phyloP scores from a whole-genome alignment of 768 basidiomycete species.

The Leucocoprinus leucothites region DNA sequence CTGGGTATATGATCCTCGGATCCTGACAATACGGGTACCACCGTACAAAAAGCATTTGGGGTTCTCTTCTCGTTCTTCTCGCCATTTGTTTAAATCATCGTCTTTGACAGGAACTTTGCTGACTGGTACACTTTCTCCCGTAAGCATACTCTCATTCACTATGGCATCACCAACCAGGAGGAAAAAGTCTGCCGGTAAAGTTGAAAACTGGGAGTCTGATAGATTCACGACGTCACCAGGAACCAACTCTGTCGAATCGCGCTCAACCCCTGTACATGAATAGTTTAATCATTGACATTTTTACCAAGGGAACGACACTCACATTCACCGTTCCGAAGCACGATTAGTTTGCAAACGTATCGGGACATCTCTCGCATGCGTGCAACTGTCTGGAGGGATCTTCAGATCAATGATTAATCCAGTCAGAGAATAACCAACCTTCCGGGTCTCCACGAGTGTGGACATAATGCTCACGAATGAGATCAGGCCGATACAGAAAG shows the following conservation, averaged over 20 bases:
- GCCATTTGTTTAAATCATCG: conserved; percentile 71
- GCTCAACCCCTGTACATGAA: conserved; percentile 54
- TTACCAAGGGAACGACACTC: conserved; percentile 23
- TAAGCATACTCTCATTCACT: conserved; percentile 98
- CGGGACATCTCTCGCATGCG: conserved; percentile 97
- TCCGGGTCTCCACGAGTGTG: conserved; percentile 89
- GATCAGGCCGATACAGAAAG: conserved; percentile 93
- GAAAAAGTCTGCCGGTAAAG: conserved; percentile 88
- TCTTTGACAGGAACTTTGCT: conserved; percentile 86
- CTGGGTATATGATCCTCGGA: conserved; percentile 58
- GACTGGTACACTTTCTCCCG: conserved; percentile 97
- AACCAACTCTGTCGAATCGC: conserved; percentile 77
- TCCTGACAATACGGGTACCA: conserved; percentile 87
- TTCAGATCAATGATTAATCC: conserved; percentile 5
- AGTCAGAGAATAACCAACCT: conserved; percentile 44
- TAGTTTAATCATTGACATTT: conserved; percentile 3
- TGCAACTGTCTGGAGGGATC: conserved; percentile 64
- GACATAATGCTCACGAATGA: conserved; percentile 79
- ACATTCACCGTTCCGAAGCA: conserved; percentile 74
- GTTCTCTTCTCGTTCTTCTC: conserved; percentile 64
- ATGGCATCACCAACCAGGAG: conserved; percentile 96
- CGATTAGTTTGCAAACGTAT: conserved; percentile 74
- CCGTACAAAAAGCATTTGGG: conserved; percentile 85
- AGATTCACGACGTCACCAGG: conserved; percentile 93
- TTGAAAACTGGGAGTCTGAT: conserved; percentile 65